Evolutionary conservation across 2,329 filamentous ascomycete species (phyloP), one percentile per base, ranked within the genome.

Genomic region (Exophiala spinifera): DNA sequence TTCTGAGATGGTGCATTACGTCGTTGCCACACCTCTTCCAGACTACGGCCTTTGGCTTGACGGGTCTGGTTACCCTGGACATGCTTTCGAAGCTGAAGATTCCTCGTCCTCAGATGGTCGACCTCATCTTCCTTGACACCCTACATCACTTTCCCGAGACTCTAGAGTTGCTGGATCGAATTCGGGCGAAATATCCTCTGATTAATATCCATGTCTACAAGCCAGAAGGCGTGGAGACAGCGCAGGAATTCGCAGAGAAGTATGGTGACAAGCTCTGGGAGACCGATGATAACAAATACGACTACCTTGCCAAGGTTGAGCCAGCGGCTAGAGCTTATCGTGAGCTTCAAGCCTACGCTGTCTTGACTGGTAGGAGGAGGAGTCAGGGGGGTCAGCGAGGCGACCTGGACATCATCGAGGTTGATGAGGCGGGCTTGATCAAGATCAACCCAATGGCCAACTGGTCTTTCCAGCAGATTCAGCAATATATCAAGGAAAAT

Each of bases 381-480:
- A 95, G 89, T 60, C 94, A 99, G 74, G 94, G 94, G 59, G 92
- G 91, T 61, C 90, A 94, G 76, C 88, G 94, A 56, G 91, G 91
- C 61, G 85, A 88, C 67, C 85, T 99, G 61, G 87, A 91, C 68
- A 89, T 99, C 68, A 83, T 99, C 66, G 94, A 99, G 73, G 77
- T 97, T 21, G 91, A 96, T 69, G 92, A 96, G 71, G 83, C 87
- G 23, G 90, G 90, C 50, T 80, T 97, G 61, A 83, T 97, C 79
- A 99, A 99, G 81, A 87, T 99, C 82, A 99, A 97, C 79, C 94
- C 94, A 11, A 78, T 99, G 61, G 91, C 91, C 68, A 90, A 91
- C 76, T 99, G 94, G 94, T 82, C 82, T 40, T 99, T 99, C 75
- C 77, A 84, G 59, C 88, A 97, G 69, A 92, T 99, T 56, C 86